Evolutionary conservation across 441 rosid genomes (phyloP), one percentile per base, ranked within the genome.

Genomic region (Breynia disticha): DNA sequence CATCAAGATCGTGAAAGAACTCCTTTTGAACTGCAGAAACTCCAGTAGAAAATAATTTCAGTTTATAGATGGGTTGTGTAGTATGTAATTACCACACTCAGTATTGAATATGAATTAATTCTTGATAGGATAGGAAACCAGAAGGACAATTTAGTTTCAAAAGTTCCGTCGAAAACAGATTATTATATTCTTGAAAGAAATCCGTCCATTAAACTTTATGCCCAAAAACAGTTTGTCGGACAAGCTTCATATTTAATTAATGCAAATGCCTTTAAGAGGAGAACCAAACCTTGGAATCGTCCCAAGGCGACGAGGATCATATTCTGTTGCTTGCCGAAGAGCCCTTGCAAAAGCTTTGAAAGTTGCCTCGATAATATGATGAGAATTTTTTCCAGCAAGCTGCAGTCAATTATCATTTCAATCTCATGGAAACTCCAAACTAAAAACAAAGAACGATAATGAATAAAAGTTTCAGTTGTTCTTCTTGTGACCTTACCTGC

Each of bases 261-360:
- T 14, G 15, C 43, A 39, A 4, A 9, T 39, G 12, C 15, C 11
- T 8, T 39, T 4, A 2, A 24, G 32, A 24, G 32, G 32, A 24
- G 32, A 24, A 24, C 7, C 32, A 24, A 24, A 93, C 95, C 98
- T 88, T 16, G 97, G 96, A 61, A 93, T 76, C 2, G 95, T 72
- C 55, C 95, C 95, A 57, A 71, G 82, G 43, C 88, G 96, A 46
- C 86, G 89, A n/a, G 76, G 75, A 49, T 93, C 99, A 59, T 62
- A 66, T 58, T 89, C 90, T 0, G 90, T 80, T 53, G 97, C 99
- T 67, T 84, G 90, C 55, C 96, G 74, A 52, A 93, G 87, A 58
- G 97, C 99, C 72, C 96, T 86, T 17, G 96, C 94, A 67, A 89
- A 89, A 54, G 96, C 95, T 76, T 93, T 93, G 69, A 93, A 93